Evolutionary conservation across 768 basidiomycete species (phyloP), one percentile per base, ranked within the genome.

Genomic region (Hericium erinaceus): DNA sequence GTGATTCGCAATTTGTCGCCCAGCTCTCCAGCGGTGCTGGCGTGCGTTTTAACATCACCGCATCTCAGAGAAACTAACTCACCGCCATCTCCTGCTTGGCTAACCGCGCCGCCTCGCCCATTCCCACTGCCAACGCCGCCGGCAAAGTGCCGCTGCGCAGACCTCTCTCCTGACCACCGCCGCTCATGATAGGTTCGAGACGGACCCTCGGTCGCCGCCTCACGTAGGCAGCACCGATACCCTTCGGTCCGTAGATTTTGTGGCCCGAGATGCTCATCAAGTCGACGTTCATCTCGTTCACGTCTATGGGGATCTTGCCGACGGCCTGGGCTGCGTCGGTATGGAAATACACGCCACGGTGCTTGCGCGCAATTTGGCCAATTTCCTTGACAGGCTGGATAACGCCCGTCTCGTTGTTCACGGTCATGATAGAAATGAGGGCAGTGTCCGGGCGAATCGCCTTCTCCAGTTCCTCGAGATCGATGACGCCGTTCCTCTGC

Each of bases 401-500:
- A 62, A 98, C 95, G 22, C 97, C 97, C 4, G 94, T 98, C 74
- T 99, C 97, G 72, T 99, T 99, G 76, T 99, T 99, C 58, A 99
- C 97, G 16, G 90, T 82, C 97, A 99, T 99, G 69, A 99, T 86
- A 12, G 94, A 95, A 48, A 99, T 85, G n/a, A 98, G 75, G 1
- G 89, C 90, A 12, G 92, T 94, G 59, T 94, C 92, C 9, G 94
- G 93, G 37, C 92, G 85, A 58, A 99, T 93, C 39, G 94, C 88
- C 1, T 79, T 81, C 66, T 93, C 90, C 37, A 99, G 82, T 9
- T 82, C 83, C 16, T 84, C 75, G 54, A 99, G 75, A 33, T 83
- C 81, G 60, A 99, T 74, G 51, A 97, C 67, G 13, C 97, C 97
- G 68, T 93, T 92, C 24, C 77, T 69, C 65, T 91, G 80, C 22